Conservation (phyloP, 2,329 filamentous ascomycete genomes). For the Penicillium olsonii region DNA sequence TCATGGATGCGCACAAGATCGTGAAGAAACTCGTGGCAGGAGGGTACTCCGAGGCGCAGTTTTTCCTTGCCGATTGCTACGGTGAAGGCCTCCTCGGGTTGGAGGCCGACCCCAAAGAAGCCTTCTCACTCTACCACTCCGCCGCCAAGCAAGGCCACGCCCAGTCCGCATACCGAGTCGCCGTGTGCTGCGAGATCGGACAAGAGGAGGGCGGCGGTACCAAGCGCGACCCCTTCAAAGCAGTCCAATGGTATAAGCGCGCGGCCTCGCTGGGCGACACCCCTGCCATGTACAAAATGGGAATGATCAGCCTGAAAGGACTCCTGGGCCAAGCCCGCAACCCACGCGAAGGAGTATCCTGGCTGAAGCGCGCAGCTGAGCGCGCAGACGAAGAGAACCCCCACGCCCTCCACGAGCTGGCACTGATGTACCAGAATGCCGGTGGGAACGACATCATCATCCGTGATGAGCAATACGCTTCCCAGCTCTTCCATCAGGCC, state of each 20-base stretch:
- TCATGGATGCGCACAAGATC: constrained; percentile 83
- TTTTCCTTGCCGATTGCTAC: constrained; percentile 86
- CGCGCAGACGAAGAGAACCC: constrained; percentile 86
- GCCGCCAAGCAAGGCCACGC: constrained; percentile 87
- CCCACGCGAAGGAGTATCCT: constrained; percentile 80
- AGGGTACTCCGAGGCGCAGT: constrained; percentile 84
- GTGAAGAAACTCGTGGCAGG: constrained; percentile 79
- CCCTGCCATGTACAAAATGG: constrained; percentile 97
- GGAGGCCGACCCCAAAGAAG: constrained; percentile 84
- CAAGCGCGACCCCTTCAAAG: constrained; percentile 84
- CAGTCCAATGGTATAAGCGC: constrained; percentile 97
- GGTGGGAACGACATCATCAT: constrained; percentile 70
- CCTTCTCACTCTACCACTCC: constrained; percentile 89
- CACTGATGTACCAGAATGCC: constrained; percentile 58
- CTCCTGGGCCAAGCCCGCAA: constrained; percentile 84
- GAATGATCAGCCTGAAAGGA: constrained; percentile 92
- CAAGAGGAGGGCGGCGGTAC: constrained; percentile 93
- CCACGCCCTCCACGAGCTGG: constrained; percentile 89
- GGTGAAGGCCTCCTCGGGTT: constrained; percentile 78
- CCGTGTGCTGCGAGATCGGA: constrained; percentile 96
- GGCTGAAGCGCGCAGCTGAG: constrained; percentile 92
- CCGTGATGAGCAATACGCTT: constrained; percentile 78
- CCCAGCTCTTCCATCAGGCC: constrained; percentile 80
- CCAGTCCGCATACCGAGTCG: constrained; percentile 86
- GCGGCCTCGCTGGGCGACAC: constrained; percentile 87